Percentiles rank a stretch among this genome's conserved stretches.
These are phyloP conservation scores for Ceratocystis smalleyi DNA, from an alignment of 2,329 filamentous ascomycete species.

Conservation along the genomic window DNA sequence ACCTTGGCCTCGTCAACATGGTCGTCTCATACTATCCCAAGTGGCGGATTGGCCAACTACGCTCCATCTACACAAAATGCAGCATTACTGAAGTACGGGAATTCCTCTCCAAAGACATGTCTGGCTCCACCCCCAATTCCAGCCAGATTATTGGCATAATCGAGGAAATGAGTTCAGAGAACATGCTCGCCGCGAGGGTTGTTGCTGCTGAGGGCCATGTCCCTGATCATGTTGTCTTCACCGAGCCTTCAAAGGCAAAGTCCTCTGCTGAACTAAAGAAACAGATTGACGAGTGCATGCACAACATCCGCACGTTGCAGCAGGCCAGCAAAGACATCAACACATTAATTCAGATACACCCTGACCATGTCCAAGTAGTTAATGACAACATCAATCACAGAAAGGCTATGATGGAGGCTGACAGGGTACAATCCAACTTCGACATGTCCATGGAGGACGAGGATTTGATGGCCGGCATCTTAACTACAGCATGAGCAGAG, in stretches of 20 bases:
- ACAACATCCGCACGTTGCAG: slow-evolving; percentile 31
- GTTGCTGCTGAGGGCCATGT: slow-evolving; percentile 28
- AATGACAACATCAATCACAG: slow-evolving; percentile 31
- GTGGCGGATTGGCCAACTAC: slow-evolving; percentile 59
- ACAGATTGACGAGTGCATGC: slow-evolving; percentile 30
- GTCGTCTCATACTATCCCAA: slow-evolving; percentile 56
- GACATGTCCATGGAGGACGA: slow-evolving; percentile 41
- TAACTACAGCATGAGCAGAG: not conserved
- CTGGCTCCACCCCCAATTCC: slow-evolving; percentile 28
- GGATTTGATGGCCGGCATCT: slow-evolving; percentile 39
- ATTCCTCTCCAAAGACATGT: slow-evolving; percentile 39
- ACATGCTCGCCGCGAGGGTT: slow-evolving; percentile 39
- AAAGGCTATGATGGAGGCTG: slow-evolving; percentile 26
- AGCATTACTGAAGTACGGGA: slow-evolving; percentile 37
- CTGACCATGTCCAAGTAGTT: slow-evolving; percentile 38
- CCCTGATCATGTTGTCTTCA: slow-evolving; percentile 37
- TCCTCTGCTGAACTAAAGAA: slow-evolving; percentile 23
- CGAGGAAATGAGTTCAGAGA: slow-evolving; percentile 38
- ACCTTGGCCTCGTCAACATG: slow-evolving; percentile 52
- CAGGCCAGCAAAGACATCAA: slow-evolving; percentile 37
- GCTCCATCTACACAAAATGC: slow-evolving; percentile 51
- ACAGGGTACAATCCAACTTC: slow-evolving; percentile 25
- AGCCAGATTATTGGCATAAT: slow-evolving; percentile 33
- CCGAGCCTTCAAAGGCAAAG: slow-evolving; percentile 23
- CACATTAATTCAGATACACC: slow-evolving; percentile 38